phyloP scores from a whole-genome alignment of 2,329 filamentous ascomycete genomes.

The Colletotrichum sp. region DNA sequence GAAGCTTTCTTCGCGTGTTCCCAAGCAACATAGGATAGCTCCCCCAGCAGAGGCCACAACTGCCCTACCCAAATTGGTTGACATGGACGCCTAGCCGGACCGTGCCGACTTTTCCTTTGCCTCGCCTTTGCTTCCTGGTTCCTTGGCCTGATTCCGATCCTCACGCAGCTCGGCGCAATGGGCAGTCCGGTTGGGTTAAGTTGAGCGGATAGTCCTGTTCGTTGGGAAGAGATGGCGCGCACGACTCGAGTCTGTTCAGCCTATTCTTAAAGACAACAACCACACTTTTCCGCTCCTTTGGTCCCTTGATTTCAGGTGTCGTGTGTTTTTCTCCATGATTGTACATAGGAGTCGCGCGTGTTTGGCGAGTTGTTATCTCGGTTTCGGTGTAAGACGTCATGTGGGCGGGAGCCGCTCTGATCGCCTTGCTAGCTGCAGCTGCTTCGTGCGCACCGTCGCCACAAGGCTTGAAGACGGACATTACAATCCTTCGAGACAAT shows the following conservation, averaged over 20 bases:
- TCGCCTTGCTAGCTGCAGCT: slow-evolving; percentile 23
- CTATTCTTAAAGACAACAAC: neutral
- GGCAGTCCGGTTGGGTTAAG: neutral
- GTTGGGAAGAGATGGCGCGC: neutral
- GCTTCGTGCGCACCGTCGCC: slow-evolving; percentile 35
- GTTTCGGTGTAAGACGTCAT: slow-evolving; percentile 14
- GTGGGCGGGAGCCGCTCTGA: slow-evolving; percentile 1
- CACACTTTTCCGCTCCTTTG: neutral
- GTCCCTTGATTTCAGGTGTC: neutral
- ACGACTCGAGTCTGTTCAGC: neutral
- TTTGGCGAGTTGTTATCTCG: neutral
- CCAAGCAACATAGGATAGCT: neutral
- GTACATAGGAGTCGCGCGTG: neutral
- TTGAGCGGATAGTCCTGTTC: neutral
- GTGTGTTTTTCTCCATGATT: neutral
- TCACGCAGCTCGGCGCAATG: slow-evolving; percentile 5
- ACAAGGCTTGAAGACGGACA: slow-evolving; percentile 35
- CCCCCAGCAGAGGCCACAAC: neutral
- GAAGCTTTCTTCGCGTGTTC: neutral
- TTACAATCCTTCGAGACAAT: slow-evolving; percentile 44
- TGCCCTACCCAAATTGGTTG: neutral
- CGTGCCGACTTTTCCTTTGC: slow-evolving; percentile 5
- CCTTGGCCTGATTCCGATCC: neutral
- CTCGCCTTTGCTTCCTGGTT: neutral
- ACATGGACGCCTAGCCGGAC: neutral